A percentile compares a stretch with the other conserved stretches of the same genome.
Evolutionary conservation across 2,329 filamentous ascomycete species (phyloP).

Genomic region (Catunica adiposa): DNA sequence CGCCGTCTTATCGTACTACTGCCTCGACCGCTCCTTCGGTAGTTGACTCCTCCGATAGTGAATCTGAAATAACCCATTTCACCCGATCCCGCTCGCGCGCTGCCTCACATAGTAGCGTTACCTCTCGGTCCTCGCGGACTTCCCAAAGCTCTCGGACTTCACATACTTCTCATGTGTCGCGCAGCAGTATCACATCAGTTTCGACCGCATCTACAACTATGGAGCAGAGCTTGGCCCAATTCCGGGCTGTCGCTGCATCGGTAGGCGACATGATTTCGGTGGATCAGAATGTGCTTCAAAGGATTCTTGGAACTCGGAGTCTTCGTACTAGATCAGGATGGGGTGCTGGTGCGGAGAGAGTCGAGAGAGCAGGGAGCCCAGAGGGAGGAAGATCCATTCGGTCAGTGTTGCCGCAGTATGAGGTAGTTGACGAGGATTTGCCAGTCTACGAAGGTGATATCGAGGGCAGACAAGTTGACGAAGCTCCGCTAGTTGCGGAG

Average conservation of each 20-base stretch:
- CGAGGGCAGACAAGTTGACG: constrained; percentile 5
- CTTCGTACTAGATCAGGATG: constrained; percentile 4
- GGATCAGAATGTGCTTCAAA: constrained; percentile 23
- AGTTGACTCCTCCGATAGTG: not conserved
- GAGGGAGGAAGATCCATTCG: constrained; percentile 13
- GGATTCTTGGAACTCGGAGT: constrained; percentile 6
- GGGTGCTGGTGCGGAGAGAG: not conserved
- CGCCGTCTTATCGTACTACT: constrained; percentile 11
- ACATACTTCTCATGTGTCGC: constrained; percentile 3
- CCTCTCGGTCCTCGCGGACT: constrained; percentile 1
- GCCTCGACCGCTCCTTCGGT: not conserved
- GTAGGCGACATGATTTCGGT: constrained; percentile 30
- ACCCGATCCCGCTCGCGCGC: constrained; percentile 3
- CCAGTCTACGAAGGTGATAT: constrained; percentile 16
- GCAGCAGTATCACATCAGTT: constrained; percentile 1
- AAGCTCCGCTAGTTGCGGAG: not conserved
- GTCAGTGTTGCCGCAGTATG: constrained; percentile 13
- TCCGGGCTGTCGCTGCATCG: constrained; percentile 29
- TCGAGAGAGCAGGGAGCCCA: constrained; percentile 1
- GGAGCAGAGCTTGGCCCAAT: constrained; percentile 33
- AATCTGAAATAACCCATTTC: not conserved
- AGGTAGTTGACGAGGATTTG: constrained; percentile 15
- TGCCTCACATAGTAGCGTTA: constrained; percentile 5
- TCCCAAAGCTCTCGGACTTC: constrained; percentile 2
- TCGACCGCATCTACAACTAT: constrained; percentile 22